Evolutionary conservation across 108 stramenopile genomes (phyloP).

Genomic region (Chaetoceros muelleri): DNA sequence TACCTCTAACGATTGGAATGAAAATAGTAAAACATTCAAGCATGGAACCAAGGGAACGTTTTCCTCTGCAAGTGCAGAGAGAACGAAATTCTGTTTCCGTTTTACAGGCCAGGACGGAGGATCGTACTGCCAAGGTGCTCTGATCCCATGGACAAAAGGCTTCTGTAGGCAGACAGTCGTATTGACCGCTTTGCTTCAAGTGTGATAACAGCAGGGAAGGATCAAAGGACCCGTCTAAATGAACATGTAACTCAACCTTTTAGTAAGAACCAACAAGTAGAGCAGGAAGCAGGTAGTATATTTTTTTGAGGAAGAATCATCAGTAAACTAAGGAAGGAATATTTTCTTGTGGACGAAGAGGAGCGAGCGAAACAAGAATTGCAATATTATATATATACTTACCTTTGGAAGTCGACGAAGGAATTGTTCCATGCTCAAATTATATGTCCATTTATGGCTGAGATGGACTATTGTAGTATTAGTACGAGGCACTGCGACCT

Average conservation of each 20-base stretch:
- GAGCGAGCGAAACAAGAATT: no score
- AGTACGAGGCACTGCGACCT: no score
- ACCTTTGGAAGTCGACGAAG: not conserved
- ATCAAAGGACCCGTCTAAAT: constrained; percentile 56
- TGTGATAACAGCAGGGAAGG: constrained; percentile 28
- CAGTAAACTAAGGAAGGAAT: no score
- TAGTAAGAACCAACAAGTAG: no score
- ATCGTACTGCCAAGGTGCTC: constrained; percentile 8
- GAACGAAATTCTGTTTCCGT: constrained; percentile 23
- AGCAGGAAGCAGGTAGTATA: no score
- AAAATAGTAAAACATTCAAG: constrained; percentile 56
- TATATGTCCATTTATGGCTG: not conserved
- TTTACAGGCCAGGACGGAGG: constrained; percentile 26
- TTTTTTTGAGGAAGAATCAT: no score
- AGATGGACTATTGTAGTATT: not conserved
- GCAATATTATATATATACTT: no score
- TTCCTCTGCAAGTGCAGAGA: constrained; percentile 43
- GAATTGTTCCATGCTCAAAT: not conserved
- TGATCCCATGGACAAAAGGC: constrained; percentile 42
- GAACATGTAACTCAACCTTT: constrained; percentile 66
- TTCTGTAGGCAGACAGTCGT: constrained; percentile 30
- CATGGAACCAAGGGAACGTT: constrained; percentile 40
- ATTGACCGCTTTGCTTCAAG: constrained; percentile 11
- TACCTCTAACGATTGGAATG: constrained; percentile 40
- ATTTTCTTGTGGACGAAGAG: no score